A percentile compares a stretch with the other conserved stretches of the same genome.
These are phyloP conservation scores for Massariosphaeria phaeospora DNA, from an alignment of 495 filamentous ascomycete genomes.

Conservation along the genomic window DNA sequence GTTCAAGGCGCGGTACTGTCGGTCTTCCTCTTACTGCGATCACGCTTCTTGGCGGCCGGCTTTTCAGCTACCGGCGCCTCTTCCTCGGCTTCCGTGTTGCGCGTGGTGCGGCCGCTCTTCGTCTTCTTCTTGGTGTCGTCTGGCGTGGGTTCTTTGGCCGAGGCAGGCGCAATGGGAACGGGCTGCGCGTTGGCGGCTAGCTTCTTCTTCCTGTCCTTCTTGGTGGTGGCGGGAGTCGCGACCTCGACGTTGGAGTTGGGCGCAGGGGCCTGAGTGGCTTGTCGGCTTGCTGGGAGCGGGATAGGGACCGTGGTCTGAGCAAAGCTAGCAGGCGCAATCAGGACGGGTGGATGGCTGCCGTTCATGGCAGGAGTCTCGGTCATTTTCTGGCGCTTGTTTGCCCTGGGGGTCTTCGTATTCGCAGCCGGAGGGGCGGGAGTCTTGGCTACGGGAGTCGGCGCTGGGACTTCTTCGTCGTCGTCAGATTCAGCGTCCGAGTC, in stretches of 20 bases:
- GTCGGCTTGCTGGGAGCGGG: not conserved
- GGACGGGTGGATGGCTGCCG: not conserved
- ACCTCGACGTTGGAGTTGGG: conserved; percentile 2
- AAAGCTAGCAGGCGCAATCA: conserved; percentile 4
- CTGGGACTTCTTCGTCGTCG: conserved; percentile 17
- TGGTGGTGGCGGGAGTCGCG: conserved; percentile 7
- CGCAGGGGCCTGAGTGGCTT: not conserved
- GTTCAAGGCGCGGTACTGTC: conserved; percentile 15
- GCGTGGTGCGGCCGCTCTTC: conserved; percentile 18
- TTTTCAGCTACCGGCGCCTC: not conserved
- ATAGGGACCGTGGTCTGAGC: conserved; percentile 8
- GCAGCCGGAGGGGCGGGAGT: conserved; percentile 17
- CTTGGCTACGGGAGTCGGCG: conserved; percentile 16
- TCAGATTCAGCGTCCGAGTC: conserved; percentile 20
- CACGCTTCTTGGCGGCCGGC: conserved; percentile 18
- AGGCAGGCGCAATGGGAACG: conserved; percentile 16
- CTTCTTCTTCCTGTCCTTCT: conserved; percentile 16
- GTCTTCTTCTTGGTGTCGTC: conserved; percentile 23
- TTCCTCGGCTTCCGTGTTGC: conserved; percentile 10
- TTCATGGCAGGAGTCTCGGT: conserved; percentile 1
- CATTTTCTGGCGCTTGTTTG: conserved; percentile 32
- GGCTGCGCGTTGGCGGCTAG: conserved; percentile 10
- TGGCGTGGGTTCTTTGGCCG: conserved; percentile 9
- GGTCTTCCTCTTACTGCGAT: conserved; percentile 28
- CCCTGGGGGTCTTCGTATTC: conserved; percentile 28